These are phyloP conservation scores for Colletotrichum abscissum DNA, from an alignment of 2,329 filamentous ascomycete genomes.

Conservation along the genomic window DNA sequence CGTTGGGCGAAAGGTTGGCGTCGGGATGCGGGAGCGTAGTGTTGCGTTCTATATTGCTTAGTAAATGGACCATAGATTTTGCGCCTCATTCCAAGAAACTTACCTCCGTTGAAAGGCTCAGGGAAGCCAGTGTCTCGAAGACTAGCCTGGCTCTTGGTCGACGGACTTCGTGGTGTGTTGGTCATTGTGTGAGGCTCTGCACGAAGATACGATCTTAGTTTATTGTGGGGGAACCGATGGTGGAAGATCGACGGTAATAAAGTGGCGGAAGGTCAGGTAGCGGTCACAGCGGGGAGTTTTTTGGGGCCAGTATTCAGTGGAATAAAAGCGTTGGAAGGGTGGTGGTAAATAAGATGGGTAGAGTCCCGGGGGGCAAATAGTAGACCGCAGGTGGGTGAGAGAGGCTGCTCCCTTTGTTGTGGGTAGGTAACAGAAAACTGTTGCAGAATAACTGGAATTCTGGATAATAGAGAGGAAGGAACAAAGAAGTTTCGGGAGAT, in stretches of 20 bases:
- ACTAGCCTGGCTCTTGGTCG: constrained; percentile 31
- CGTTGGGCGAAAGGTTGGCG: constrained; percentile 67
- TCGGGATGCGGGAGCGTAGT: constrained; percentile 73
- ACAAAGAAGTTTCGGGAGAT: constrained; percentile 13
- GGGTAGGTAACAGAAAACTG: neutral
- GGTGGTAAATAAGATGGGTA: constrained; percentile 6
- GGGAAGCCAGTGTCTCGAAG: constrained; percentile 61
- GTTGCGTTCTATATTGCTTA: constrained; percentile 56
- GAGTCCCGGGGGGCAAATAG: neutral
- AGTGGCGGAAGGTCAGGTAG: neutral
- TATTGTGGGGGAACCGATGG: constrained; percentile 11
- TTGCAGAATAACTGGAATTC: constrained; percentile 15
- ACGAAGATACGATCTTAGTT: constrained; percentile 25
- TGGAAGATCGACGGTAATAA: neutral
- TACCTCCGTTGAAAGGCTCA: constrained; percentile 60
- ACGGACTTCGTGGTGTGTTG: constrained; percentile 28
- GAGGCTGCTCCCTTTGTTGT: constrained; percentile 18
- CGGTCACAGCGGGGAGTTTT: constrained; percentile 1
- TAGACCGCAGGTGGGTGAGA: neutral
- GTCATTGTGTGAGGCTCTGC: constrained; percentile 31
- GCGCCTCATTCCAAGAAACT: constrained; percentile 37
- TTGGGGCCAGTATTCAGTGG: constrained; percentile 16
- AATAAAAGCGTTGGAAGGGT: constrained; percentile 6
- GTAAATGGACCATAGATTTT: neutral
- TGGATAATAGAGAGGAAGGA: neutral